Conservation (phyloP, 2,329 filamentous ascomycete genomes). For the Phialophora tarda region DNA sequence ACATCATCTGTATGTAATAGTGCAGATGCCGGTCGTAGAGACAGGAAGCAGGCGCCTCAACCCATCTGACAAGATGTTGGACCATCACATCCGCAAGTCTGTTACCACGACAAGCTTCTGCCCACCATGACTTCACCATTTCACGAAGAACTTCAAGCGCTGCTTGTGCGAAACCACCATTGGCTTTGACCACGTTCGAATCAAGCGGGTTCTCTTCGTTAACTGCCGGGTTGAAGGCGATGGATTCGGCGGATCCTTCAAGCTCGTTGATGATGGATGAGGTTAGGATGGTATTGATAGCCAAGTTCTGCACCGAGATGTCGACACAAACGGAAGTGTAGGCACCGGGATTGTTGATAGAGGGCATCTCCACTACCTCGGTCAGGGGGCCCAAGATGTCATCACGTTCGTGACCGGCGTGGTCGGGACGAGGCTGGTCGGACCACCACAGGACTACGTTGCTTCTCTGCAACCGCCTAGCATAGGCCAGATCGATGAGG, state of each 20-base stretch:
- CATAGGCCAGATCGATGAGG: constrained; percentile 94
- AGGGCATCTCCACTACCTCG: constrained; percentile 91
- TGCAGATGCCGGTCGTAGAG: constrained; percentile 93
- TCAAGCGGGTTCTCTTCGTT: constrained; percentile 67
- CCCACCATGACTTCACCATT: constrained; percentile 99
- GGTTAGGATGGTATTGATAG: constrained; percentile 96
- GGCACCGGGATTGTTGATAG: constrained; percentile 88
- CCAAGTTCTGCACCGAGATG: constrained; percentile 87
- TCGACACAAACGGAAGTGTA: constrained; percentile 98
- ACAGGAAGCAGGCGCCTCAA: constrained; percentile 89
- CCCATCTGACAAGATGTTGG: constrained; percentile 95
- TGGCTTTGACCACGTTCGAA: constrained; percentile 64
- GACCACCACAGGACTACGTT: constrained; percentile 99
- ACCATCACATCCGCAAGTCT: constrained; percentile 98
- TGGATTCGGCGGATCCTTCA: constrained; percentile 78
- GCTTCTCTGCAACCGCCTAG: constrained; percentile 83
- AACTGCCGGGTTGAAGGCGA: constrained; percentile 80
- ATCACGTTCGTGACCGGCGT: constrained; percentile 94
- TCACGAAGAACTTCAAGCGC: constrained; percentile 89
- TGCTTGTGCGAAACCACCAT: constrained; percentile 86
- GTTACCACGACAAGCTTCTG: constrained; percentile 85
- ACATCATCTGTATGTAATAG: constrained; percentile 99
- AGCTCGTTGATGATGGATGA: constrained; percentile 96
- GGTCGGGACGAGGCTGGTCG: constrained; percentile 80
- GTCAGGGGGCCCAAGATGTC: constrained; percentile 76